Percentiles rank a stretch among this genome's conserved stretches.
Conservation (phyloP, 768 basidiomycete genomes). For the Phylloporus sp. region DNA sequence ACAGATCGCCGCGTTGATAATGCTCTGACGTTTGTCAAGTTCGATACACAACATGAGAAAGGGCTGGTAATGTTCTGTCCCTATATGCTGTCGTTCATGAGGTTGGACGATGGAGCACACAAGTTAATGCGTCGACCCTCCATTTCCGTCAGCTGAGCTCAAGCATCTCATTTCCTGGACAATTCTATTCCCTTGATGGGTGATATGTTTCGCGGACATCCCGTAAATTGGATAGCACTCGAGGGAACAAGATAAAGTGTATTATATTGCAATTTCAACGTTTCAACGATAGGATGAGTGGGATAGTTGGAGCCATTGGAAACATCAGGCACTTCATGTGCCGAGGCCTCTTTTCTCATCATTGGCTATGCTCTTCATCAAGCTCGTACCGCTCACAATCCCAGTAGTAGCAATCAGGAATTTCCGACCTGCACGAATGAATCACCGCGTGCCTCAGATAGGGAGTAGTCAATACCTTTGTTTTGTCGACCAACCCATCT, state of each 20-base stretch:
- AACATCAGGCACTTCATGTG: constrained; percentile 39
- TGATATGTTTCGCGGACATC: background rate
- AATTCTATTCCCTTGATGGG: background rate
- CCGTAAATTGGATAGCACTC: constrained; percentile 12
- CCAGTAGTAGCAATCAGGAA: constrained; percentile 91
- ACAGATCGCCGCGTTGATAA: too few relatives aligned
- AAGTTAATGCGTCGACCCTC: too few relatives aligned
- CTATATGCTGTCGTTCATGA: too few relatives aligned
- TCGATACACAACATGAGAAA: too few relatives aligned
- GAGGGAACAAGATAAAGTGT: constrained; percentile 7
- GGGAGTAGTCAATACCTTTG: constrained; percentile 49
- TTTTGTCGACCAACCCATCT: constrained; percentile 89
- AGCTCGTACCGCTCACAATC: constrained; percentile 74
- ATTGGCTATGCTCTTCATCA: constrained; percentile 66
- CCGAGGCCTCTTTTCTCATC: constrained; percentile 24
- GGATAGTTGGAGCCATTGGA: too few relatives aligned
- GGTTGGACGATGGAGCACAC: too few relatives aligned
- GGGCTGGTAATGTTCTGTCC: too few relatives aligned
- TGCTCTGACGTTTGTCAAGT: too few relatives aligned
- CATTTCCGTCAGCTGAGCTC: too few relatives aligned
- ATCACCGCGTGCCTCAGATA: background rate
- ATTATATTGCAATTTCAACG: constrained; percentile 10
- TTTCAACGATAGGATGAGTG: constrained; percentile 17
- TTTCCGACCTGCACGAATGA: constrained; percentile 58
- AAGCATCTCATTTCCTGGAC: too few relatives aligned